phyloP scores from a whole-genome alignment of 2,329 filamentous ascomycete species.

The Ceratocystis cubensis region DNA sequence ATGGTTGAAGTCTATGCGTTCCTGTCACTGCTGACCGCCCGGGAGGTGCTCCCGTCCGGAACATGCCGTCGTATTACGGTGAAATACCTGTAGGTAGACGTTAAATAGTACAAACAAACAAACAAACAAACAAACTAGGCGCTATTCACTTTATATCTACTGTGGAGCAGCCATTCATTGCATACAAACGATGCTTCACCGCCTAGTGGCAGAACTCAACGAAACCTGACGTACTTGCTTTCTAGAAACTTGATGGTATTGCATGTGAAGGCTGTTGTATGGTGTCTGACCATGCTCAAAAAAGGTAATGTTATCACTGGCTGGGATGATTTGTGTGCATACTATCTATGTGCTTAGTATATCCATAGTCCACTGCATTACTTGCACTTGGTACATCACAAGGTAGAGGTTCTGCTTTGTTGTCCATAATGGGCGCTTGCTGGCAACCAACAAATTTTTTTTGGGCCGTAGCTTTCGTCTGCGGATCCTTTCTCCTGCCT shows the following conservation, averaged over 20 bases:
- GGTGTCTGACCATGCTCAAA: background rate
- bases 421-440: slow-evolving; percentile 1
- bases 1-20: too few species aligned
- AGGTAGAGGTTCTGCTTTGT: background rate
- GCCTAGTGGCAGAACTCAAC: slow-evolving; percentile 21
- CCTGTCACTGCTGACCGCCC: too few species aligned
- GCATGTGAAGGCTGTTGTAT: background rate
- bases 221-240: background rate
- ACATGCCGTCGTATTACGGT: too few species aligned
- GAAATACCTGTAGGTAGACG: too few species aligned
- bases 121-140: too few species aligned
- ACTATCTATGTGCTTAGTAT: too few species aligned
- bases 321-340: background rate
- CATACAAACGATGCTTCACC: slow-evolving; percentile 10
- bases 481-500: slow-evolving; percentile 1
- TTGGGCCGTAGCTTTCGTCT: background rate
- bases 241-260: background rate
- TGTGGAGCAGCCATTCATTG: background rate
- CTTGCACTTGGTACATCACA: background rate
- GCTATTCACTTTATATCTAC: background rate
- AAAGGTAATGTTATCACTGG: background rate
- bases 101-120: too few species aligned
- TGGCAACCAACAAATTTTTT: slow-evolving; percentile 10
- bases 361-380: background rate
- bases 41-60: too few species aligned